These are phyloP conservation scores for Tolypocladium pustulatum DNA, from an alignment of 2,329 filamentous ascomycete genomes.

Conservation along the genomic window DNA sequence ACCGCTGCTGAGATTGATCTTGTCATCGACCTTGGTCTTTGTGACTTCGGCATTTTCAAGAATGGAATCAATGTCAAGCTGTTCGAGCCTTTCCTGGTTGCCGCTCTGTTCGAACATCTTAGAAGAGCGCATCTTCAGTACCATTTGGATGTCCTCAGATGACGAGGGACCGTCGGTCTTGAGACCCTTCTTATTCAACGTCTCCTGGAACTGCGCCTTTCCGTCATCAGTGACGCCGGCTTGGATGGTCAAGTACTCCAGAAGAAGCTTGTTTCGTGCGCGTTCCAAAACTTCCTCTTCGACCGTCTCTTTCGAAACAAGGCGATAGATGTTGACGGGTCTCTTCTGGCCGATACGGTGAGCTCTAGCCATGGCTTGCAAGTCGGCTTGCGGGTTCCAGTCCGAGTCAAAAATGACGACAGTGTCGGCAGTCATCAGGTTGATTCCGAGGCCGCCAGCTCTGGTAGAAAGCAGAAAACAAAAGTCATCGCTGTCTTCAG, in stretches of 20 bases:
- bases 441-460: conserved; percentile 96
- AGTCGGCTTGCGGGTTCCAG: conserved; percentile 96
- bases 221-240: conserved; percentile 94
- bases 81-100: conserved; percentile 92
- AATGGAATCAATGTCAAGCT: conserved; percentile 94
- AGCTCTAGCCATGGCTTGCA: conserved; percentile 96
- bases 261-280: conserved; percentile 90
- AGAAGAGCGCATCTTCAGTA: conserved; percentile 94
- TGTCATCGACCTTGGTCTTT: conserved; percentile 89
- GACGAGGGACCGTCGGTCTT: conserved; percentile 75
- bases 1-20: conserved; percentile 83
- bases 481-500: conserved; percentile 91
- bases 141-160: conserved; percentile 89
- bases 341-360: conserved; percentile 96
- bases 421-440: conserved; percentile 96
- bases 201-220: conserved; percentile 63
- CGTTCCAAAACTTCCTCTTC: conserved; percentile 96
- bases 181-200: conserved; percentile 68
- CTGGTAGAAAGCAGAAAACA: conserved; percentile 92
- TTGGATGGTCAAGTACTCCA: conserved; percentile 96
- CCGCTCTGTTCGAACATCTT: conserved; percentile 98
- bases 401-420: conserved; percentile 97
- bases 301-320: conserved; percentile 96
- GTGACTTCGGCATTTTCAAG: conserved; percentile 95
- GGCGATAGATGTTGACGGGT: conserved; percentile 89